Percentiles rank a stretch among this genome's conserved stretches.
These are phyloP conservation scores for Leccinum cinnamomeum DNA, from an alignment of 1,284 basidiomycete species.

Conservation along the genomic window DNA sequence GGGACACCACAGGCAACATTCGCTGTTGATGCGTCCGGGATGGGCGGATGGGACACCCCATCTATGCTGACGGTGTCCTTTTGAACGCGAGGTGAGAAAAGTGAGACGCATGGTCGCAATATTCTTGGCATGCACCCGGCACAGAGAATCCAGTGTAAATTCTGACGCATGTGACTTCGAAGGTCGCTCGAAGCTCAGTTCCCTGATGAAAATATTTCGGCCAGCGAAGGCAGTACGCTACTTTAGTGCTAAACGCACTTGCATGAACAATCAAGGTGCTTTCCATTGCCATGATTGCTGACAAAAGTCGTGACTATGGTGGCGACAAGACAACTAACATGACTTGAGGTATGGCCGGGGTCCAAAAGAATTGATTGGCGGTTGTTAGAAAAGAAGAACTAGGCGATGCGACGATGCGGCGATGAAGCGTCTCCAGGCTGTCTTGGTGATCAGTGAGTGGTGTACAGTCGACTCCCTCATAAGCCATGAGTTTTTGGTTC, in stretches of 20 bases:
- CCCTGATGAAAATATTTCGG: background rate
- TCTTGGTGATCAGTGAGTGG: no score
- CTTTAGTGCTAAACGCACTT: background rate
- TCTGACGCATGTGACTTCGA: background rate
- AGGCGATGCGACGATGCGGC: background rate
- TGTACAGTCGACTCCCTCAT: no score
- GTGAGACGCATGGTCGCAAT: background rate
- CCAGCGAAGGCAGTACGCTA: background rate
- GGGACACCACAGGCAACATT: background rate
- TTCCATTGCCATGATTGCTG: background rate
- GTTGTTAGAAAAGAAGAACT: background rate
- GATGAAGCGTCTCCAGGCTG: background rate
- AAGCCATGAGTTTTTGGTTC: no score
- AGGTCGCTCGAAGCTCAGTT: background rate
- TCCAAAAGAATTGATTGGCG: background rate
- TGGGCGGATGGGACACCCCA: no score
- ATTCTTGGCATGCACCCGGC: background rate
- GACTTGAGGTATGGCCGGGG: background rate
- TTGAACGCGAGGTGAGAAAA: background rate
- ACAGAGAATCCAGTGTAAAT: background rate
- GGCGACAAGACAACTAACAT: background rate
- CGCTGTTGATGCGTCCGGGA: constrained; percentile 1
- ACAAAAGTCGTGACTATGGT: background rate
- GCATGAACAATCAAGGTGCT: background rate
- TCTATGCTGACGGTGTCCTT: no score